phyloP scores from a whole-genome alignment of 306 rosid genomes.

The barrel medic (Medicago truncatula) region MtrunA17r5.0-ANR NC_053042.1:2573001-2573500 shows the following conservation, averaged over 20 bases:
- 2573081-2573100: neutral
- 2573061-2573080: neutral
- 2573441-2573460: neutral
- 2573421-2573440: neutral
- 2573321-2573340: neutral
- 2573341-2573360: neutral
- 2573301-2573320: neutral
- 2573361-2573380: neutral
- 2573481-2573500: neutral
- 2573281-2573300: neutral
- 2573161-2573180: neutral
- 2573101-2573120: neutral
- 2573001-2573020: too few species aligned
- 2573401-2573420: neutral
- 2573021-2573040: neutral
- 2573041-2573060: slow-evolving; percentile 12
- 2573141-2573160: neutral
- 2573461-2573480: slow-evolving; percentile 23
- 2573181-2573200: neutral
- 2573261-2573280: neutral
- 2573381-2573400: slow-evolving; percentile 3
- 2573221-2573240: neutral
- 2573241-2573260: too few species aligned
- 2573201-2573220: neutral
- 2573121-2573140: neutral